A percentile compares a stretch with the other conserved stretches of the same genome.
phyloP scores from a whole-genome alignment of 1,284 basidiomycete genomes.

The Papiliotrema terrestris region DNA sequence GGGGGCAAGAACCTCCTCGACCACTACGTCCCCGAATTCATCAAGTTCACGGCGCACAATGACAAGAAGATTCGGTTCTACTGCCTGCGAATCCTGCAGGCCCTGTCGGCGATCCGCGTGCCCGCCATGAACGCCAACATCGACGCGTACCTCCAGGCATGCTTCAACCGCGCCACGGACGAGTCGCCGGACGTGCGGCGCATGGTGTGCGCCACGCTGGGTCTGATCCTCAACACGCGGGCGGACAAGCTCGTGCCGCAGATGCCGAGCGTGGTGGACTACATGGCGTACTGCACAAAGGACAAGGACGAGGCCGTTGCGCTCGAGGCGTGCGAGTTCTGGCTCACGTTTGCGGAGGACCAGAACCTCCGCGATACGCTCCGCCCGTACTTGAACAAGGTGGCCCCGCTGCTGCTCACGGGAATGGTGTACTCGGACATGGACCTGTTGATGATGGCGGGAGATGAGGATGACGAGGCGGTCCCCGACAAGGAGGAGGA shows the following conservation, averaged over 20 bases:
- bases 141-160: slow-evolving; percentile 83
- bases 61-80: slow-evolving; percentile 78
- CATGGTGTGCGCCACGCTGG: slow-evolving; percentile 93
- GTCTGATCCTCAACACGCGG: slow-evolving; percentile 83
- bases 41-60: slow-evolving; percentile 72
- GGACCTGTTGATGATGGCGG: slow-evolving; percentile 91
- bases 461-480: slow-evolving; percentile 75
- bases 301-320: slow-evolving; percentile 94
- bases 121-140: slow-evolving; percentile 85
- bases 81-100: slow-evolving; percentile 89
- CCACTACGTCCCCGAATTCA: slow-evolving; percentile 93
- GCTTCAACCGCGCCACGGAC: slow-evolving; percentile 94
- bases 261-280: slow-evolving; percentile 92
- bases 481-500: slow-evolving; percentile 91
- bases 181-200: slow-evolving; percentile 87
- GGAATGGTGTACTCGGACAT: slow-evolving; percentile 98
- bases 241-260: slow-evolving; percentile 97
- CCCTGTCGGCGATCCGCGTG: slow-evolving; percentile 80
- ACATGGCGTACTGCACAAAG: slow-evolving; percentile 97
- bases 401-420: slow-evolving; percentile 89
- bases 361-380: slow-evolving; percentile 78
- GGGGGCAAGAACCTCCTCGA: slow-evolving; percentile 77
- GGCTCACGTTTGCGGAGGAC: slow-evolving; percentile 98
- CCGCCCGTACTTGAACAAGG: slow-evolving; percentile 76
- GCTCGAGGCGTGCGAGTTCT: slow-evolving; percentile 98